Percentiles rank a stretch among this genome's conserved stretches.
phyloP scores from a whole-genome alignment of 176 grass and related monocot species.

The Carex scoparia region DNA sequence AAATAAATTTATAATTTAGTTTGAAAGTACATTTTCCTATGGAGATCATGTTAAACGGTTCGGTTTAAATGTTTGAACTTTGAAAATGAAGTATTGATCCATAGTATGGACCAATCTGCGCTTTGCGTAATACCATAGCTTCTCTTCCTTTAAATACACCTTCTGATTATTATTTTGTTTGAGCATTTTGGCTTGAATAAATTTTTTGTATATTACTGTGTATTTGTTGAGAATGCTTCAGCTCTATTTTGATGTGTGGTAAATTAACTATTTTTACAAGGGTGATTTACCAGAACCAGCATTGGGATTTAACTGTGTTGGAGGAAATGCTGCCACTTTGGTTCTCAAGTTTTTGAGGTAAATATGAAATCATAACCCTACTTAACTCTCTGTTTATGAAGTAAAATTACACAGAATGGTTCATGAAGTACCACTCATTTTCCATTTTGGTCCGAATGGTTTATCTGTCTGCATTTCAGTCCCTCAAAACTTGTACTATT shows the following conservation, averaged over 20 bases:
- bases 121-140: too few relatives aligned
- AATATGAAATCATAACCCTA: neutral
- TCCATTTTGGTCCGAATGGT: neutral
- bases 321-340: conserved; percentile 70
- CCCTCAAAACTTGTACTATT: neutral
- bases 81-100: too few relatives aligned
- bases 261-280: conserved; percentile 31
- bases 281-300: conserved; percentile 69
- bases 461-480: neutral
- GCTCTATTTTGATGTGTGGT: conserved; percentile 21
- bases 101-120: too few relatives aligned
- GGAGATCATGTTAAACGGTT: too few relatives aligned
- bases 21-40: too few relatives aligned
- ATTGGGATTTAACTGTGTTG: conserved; percentile 94
- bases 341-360: conserved; percentile 81
- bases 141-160: too few relatives aligned
- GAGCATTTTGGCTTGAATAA: neutral
- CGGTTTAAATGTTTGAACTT: too few relatives aligned
- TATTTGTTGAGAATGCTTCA: neutral
- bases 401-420: neutral
- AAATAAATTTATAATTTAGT: too few relatives aligned
- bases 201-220: conserved; percentile 16
- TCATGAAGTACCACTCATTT: neutral
- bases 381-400: neutral
- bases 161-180: neutral